Evolutionary conservation across 2,329 filamentous ascomycete species (phyloP), one percentile per base, ranked within the genome.

Genomic region (Diaporthe sp.): DNA sequence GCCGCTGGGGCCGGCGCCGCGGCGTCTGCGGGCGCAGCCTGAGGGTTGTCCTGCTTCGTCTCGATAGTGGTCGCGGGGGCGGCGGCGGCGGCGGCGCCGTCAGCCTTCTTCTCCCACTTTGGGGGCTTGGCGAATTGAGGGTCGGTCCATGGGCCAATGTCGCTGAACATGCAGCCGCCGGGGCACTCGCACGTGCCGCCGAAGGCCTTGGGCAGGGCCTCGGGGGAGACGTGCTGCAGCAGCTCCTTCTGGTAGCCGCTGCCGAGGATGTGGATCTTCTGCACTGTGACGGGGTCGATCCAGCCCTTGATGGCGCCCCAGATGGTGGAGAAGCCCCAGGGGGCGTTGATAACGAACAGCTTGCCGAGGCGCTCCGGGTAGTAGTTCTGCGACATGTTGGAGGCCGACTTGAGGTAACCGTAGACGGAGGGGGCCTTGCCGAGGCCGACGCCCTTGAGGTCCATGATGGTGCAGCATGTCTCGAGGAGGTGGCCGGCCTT

Each of bases 381-480:
- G 91, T 98, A 97, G 90, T 98, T 98, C 87, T 98, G 97, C 78
- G 95, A 97, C 86, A 99, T 94, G 83, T 88, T 92, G 45, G 95
- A 97, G 60, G 95, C 95, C 83, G 93, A 91, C 81, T 91, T 91
- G 79, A 99, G 91, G 87, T 98, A 98, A 72, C 91, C 90, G 88
- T 97, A 98, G 74, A 98, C 96, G 76, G 93, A 93, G 77, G 92
- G 90, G 57, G 95, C 92, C 85, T 94, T 97, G 83, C 89, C 89
- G 79, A 98, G 86, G 75, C 95, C 95, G 33, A 99, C 96, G 77
- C 96, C 96, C 88, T 98, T 98, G 84, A 98, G 90, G 85, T 99
- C 97, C 93, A 98, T 97, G 86, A 99, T 95, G 77, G 94, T 96
- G 92, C 97, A 98, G 88, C 95, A 98, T 33, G 97, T 99, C 89